Evolutionary conservation across 257 asterid genomes (phyloP).

Genomic region (Scutellaria galericulata): DNA sequence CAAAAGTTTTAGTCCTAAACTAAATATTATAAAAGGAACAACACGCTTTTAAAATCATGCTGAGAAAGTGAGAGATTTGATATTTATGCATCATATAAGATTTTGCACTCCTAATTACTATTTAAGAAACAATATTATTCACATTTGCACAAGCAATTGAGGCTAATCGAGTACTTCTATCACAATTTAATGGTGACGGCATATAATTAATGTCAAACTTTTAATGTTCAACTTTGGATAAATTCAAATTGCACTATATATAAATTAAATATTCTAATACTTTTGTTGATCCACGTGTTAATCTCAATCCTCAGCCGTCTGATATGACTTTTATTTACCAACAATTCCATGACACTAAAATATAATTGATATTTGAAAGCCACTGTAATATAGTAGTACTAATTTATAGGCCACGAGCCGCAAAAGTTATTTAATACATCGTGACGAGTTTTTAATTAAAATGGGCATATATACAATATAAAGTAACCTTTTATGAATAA

Average conservation of each 20-base stretch:
- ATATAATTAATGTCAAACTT: slow-evolving; percentile 13
- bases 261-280: not conserved
- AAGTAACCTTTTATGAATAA: no score
- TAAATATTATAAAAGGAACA: no score
- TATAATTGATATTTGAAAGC: no score
- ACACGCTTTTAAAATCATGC: slow-evolving; percentile 19
- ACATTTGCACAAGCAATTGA: slow-evolving; percentile 10
- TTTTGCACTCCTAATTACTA: slow-evolving; percentile 32
- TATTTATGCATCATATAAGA: slow-evolving; percentile 11
- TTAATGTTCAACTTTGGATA: not conserved
- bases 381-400: no score
- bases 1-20: no score
- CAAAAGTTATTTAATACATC: no score
- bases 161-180: slow-evolving; percentile 15
- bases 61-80: slow-evolving; percentile 24
- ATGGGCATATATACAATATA: no score
- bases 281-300: slow-evolving; percentile 27
- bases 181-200: slow-evolving; percentile 9
- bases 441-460: no score
- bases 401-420: no score
- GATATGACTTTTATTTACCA: slow-evolving; percentile 25
- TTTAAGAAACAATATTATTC: slow-evolving; percentile 29
- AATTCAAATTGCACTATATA: not conserved
- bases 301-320: slow-evolving; percentile 11
- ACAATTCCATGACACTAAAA: not conserved